A percentile compares a stretch with the other conserved stretches of the same genome.
Evolutionary conservation across 192 early-diverging fungal species (phyloP).

Genomic region (Piromyces finnis): DNA sequence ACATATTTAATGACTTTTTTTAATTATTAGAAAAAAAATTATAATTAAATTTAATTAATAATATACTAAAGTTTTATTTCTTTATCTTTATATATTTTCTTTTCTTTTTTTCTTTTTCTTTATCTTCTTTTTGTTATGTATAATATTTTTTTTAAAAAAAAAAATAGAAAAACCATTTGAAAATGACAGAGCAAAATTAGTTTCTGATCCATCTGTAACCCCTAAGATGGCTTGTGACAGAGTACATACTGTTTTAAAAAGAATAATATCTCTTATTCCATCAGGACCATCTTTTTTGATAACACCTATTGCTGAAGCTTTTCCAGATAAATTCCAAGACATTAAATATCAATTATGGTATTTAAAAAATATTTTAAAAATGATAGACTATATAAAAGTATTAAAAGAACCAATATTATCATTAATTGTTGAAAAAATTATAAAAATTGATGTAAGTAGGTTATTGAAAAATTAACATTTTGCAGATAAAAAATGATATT

Average conservation of each 20-base stretch:
- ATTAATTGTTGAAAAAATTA: conserved; percentile 60
- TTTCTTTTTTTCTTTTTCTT: too few species aligned
- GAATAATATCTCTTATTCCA: conserved; percentile 49
- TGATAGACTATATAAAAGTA: conserved; percentile 58
- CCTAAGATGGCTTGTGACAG: conserved; percentile 14
- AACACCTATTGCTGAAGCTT: conserved; percentile 34
- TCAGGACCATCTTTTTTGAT: conserved; percentile 43
- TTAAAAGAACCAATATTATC: conserved; percentile 50
- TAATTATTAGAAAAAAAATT: too few species aligned
- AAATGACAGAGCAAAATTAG: background rate
- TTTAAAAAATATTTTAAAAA: conserved; percentile 53
- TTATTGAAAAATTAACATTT: background rate
- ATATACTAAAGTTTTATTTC: too few species aligned
- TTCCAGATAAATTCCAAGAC: conserved; percentile 54
- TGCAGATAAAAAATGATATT: too few species aligned
- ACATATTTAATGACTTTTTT: too few species aligned
- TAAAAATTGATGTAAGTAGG: conserved; percentile 68
- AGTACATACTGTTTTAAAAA: conserved; percentile 35
- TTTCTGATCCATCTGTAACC: background rate
- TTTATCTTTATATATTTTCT: too few species aligned
- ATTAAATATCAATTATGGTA: conserved; percentile 37
- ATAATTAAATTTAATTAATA: too few species aligned
- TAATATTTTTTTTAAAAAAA: too few species aligned
- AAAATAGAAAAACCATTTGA: background rate
- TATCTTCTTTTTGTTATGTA: too few species aligned